Conservation (phyloP, 2,329 filamentous ascomycete genomes). For the Diaporthe ampelina region DNA sequence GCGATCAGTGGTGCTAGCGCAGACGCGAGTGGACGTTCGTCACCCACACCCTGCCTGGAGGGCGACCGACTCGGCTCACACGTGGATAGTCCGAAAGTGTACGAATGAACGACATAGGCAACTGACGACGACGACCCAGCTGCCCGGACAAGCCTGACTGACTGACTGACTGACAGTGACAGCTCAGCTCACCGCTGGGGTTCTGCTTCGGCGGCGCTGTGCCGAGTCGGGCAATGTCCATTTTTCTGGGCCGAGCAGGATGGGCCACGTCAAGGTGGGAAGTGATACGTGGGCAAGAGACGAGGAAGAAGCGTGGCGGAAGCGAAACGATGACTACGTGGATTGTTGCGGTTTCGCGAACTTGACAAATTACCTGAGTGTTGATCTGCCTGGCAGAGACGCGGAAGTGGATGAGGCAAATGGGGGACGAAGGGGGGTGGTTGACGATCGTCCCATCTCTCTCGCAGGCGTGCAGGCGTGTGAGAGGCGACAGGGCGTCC, state of each 20-base stretch:
- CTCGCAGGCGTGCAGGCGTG: not conserved
- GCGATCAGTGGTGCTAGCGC: conserved; percentile 8
- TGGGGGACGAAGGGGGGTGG: conserved; percentile 4
- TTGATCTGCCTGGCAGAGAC: conserved; percentile 6
- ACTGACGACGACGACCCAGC: not conserved
- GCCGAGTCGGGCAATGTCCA: conserved; percentile 28
- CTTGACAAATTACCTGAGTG: conserved; percentile 17
- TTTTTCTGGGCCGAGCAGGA: conserved; percentile 26
- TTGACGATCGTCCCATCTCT: conserved; percentile 29
- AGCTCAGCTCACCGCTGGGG: conserved; percentile 9
- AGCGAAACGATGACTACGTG: conserved; percentile 27
- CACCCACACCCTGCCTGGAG: conserved; percentile 9
- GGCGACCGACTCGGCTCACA: conserved; percentile 12
- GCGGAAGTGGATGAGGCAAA: not conserved
- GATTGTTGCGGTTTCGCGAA: conserved; percentile 17
- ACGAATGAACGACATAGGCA: conserved; percentile 8
- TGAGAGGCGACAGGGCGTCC: conserved; percentile 20
- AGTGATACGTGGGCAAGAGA: not conserved
- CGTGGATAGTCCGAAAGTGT: not conserved
- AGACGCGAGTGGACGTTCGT: conserved; percentile 31
- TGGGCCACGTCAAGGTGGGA: conserved; percentile 30
- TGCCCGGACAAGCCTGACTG: not conserved
- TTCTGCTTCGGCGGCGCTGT: not conserved
- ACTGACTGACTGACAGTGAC: not conserved
- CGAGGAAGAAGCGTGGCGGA: conserved; percentile 3